Percentiles rank a stretch among this genome's conserved stretches.
Evolutionary conservation across 2,329 filamentous ascomycete genomes (phyloP).

Genomic region (Achaetomium macrosporum): DNA sequence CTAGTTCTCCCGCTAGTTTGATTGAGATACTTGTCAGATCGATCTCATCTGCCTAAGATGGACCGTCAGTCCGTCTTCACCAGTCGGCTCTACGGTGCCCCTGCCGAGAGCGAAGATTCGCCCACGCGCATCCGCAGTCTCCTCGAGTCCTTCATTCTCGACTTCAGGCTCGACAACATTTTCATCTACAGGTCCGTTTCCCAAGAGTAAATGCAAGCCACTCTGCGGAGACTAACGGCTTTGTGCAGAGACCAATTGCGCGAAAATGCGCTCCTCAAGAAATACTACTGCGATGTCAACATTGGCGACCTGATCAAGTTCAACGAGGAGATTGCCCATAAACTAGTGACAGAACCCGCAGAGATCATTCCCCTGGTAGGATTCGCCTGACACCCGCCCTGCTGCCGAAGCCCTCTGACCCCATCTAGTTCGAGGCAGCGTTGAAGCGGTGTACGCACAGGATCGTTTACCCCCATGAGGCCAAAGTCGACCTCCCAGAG

Average conservation of each 20-base stretch:
- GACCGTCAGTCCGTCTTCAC: constrained; percentile 86
- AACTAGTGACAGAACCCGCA: constrained; percentile 79
- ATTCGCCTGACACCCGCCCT: neutral
- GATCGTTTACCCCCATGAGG: constrained; percentile 78
- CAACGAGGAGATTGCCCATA: constrained; percentile 90
- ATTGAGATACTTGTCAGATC: neutral
- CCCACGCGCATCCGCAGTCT: constrained; percentile 68
- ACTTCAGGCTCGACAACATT: constrained; percentile 87
- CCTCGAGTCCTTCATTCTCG: constrained; percentile 85
- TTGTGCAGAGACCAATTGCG: constrained; percentile 76
- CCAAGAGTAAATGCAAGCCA: neutral
- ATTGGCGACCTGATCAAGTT: constrained; percentile 93
- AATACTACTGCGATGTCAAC: constrained; percentile 94
- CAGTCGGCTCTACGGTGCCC: constrained; percentile 68
- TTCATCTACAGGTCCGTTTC: constrained; percentile 77
- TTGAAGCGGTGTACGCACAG: constrained; percentile 86
- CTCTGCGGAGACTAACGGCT: constrained; percentile 27
- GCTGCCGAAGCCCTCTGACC: neutral
- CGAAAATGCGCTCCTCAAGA: constrained; percentile 89
- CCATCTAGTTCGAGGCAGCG: constrained; percentile 74
- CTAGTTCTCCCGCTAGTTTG: neutral
- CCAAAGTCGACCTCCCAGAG: constrained; percentile 66
- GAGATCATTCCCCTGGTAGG: constrained; percentile 86
- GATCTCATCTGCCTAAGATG: constrained; percentile 44
- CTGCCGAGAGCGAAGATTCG: constrained; percentile 61